These are phyloP conservation scores for Talaromyces verruculosus DNA, from an alignment of 2,329 filamentous ascomycete species.

Conservation along the genomic window DNA sequence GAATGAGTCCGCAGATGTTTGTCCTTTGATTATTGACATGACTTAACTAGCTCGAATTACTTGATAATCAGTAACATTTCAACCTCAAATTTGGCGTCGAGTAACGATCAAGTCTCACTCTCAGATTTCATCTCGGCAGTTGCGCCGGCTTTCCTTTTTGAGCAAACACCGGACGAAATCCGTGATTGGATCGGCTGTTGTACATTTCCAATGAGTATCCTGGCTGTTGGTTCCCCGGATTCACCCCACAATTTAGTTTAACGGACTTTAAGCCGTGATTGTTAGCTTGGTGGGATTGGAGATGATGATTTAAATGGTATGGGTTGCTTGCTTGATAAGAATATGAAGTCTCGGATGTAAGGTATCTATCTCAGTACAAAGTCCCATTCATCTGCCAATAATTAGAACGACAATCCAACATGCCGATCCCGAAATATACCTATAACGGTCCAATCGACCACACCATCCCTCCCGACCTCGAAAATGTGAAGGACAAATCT, in stretches of 20 bases:
- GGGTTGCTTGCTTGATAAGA: neutral
- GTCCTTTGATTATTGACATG: neutral
- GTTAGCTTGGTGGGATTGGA: neutral
- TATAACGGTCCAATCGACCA: neutral
- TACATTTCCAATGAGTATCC: neutral
- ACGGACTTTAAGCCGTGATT: neutral
- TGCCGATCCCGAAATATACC: neutral
- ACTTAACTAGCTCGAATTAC: neutral
- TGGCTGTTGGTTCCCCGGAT: neutral
- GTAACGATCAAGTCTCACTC: neutral
- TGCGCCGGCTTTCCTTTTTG: neutral
- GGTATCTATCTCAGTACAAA: neutral
- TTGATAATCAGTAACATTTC: neutral
- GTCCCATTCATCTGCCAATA: neutral
- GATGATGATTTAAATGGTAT: neutral
- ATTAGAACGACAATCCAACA: neutral
- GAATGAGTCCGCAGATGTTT: neutral
- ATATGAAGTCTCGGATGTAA: neutral
- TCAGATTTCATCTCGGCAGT: neutral
- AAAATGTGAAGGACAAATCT: conserved; percentile 5
- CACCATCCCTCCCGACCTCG: neutral
- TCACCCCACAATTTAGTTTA: neutral
- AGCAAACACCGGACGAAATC: neutral
- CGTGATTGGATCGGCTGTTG: neutral
- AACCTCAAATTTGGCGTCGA: neutral